These are phyloP conservation scores for Puccinia novopanici DNA, from an alignment of 1,284 basidiomycete species.

Conservation along the genomic window DNA sequence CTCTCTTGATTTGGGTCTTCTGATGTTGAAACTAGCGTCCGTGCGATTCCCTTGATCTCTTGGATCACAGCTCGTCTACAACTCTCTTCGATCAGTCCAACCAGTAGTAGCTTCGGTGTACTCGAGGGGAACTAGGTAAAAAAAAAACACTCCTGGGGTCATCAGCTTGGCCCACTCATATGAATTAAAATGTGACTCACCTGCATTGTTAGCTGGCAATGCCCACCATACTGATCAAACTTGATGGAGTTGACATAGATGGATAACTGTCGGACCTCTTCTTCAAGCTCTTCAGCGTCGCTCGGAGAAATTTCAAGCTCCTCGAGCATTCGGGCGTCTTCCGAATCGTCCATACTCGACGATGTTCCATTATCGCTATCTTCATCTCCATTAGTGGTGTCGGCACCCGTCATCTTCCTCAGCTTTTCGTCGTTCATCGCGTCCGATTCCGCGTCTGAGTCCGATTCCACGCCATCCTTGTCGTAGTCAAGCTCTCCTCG, in stretches of 20 bases:
- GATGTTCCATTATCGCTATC: conserved; percentile 64
- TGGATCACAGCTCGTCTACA: conserved; percentile 81
- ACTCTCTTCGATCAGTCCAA: conserved; percentile 82
- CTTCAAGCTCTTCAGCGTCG: conserved; percentile 55
- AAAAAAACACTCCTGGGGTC: conserved; percentile 55
- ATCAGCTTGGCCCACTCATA: not conserved
- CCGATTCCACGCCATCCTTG: conserved; percentile 66
- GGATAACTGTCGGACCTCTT: conserved; percentile 52
- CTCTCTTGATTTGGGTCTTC: conserved; percentile 17
- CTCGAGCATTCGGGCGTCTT: conserved; percentile 70
- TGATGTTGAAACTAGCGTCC: conserved; percentile 51
- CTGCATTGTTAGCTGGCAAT: conserved; percentile 45
- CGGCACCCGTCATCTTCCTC: conserved; percentile 56
- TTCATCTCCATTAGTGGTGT: conserved; percentile 55
- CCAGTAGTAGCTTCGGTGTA: conserved; percentile 83
- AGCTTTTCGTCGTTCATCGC: conserved; percentile 63
- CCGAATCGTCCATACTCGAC: conserved; percentile 64
- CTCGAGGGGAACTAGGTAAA: conserved; percentile 64
- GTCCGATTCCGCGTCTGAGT: conserved; percentile 53
- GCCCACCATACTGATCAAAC: conserved; percentile 40
- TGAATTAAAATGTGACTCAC: conserved; percentile 30
- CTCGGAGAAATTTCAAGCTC: conserved; percentile 55
- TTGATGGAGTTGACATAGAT: conserved; percentile 35
- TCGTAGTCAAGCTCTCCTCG: conserved; percentile 73
- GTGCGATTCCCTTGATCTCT: conserved; percentile 75